phyloP scores from a whole-genome alignment of 192 early-diverging fungal genomes.

The Linnemannia zychae region DNA sequence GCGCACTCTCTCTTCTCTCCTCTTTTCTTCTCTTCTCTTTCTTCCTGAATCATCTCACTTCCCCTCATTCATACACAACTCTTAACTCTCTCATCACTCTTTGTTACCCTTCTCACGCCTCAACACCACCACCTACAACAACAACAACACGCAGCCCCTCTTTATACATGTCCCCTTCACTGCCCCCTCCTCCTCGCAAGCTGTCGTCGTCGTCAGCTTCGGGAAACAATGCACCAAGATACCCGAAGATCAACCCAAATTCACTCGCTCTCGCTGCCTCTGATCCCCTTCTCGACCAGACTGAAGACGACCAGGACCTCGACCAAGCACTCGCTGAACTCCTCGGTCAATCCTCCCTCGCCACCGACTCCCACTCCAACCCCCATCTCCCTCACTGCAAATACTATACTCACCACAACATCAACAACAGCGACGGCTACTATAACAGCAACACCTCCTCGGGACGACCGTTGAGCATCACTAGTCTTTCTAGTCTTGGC shows the following conservation, averaged over 20 bases:
- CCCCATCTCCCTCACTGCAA: neutral
- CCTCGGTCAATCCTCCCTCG: conserved; percentile 27
- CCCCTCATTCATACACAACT: neutral
- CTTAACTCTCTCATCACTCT: conserved; percentile 8
- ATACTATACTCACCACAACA: conserved; percentile 15
- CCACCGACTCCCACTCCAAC: neutral
- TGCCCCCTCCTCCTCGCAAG: conserved; percentile 51
- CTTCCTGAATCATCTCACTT: neutral
- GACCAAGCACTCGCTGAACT: conserved; percentile 42
- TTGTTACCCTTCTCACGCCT: neutral
- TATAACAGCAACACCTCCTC: neutral
- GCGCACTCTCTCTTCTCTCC: neutral
- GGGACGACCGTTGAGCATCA: conserved; percentile 39
- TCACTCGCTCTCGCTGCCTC: conserved; percentile 14
- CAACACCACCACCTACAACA: neutral
- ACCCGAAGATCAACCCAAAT: conserved; percentile 47
- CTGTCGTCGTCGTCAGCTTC: conserved; percentile 18
- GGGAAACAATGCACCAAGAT: conserved; percentile 1
- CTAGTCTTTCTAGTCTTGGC: conserved; percentile 41
- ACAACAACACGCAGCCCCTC: neutral
- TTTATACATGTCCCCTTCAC: conserved; percentile 27
- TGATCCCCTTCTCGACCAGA: neutral
- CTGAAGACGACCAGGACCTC: conserved; percentile 26
- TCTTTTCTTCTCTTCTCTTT: neutral
- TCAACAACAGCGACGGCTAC: neutral